Base-by-base conservation (phyloP, 768 basidiomycete genomes). In the Mycena vulgaris region DNA sequence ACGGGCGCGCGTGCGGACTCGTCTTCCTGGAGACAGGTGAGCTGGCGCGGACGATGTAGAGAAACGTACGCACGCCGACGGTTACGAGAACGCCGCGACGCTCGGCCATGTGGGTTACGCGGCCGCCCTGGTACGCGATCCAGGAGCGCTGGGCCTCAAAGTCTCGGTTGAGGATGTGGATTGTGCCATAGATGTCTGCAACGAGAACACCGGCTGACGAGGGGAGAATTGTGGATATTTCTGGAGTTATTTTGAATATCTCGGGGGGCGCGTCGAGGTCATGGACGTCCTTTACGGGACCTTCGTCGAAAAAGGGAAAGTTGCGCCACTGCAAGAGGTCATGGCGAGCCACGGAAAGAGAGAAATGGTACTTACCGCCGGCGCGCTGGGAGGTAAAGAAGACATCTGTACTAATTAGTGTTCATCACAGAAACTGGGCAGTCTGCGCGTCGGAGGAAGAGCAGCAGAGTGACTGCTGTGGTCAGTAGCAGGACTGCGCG, bases 81-180 rank as follows among this genome's bases (percentile, higher is more conserved):
- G 95, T 95, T n/a, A 98, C 85, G 31, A 99, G 83, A 45, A 96
- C 84, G 0, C 93, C 94, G 72, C 89, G 90, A 55, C 88, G 87
- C 80, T 97, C 96, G 0, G 88, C 86, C 90, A 98, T 92, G 76
- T 96, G 95, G 11, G 93, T 95, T 21, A 96, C 94, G 39, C 95
- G 84, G 42, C 95, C 95, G 13, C 86, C 88, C 16, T 87, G 83
- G 79, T 96, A 93, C 7, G 94, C 95, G 55, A 94, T 78, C 95
- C 95, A 97, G 68, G 92, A 92, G 39, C 84, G 84, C 11, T 84
- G 78, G 0, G 90, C 85, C 75, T 93, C 92, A 76, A 96, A 95
- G 31, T 92, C 89, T 39, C 88, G 84, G 79, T 92, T 90, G 35
- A 96, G 86, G 13, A 93, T 80, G 78, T 95, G 94, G 11, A 96